Percentiles rank a stretch among this genome's conserved stretches.
These are phyloP conservation scores for Tardiomyces depauwii DNA, from an alignment of 1,139 yeast species.

Conservation along the genomic window DNA sequence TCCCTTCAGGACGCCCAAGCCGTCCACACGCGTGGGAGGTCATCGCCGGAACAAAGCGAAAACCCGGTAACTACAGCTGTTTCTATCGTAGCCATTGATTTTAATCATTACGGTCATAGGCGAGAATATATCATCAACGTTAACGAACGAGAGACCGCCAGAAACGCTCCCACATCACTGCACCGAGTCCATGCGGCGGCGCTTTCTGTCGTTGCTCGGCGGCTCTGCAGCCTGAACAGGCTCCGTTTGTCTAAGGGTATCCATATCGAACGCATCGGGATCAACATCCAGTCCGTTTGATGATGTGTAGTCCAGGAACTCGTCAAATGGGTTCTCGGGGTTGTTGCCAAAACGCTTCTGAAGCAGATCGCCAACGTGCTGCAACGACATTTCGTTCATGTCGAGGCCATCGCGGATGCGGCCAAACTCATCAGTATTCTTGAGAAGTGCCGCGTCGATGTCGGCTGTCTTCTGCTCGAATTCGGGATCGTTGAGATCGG, in stretches of 20 bases:
- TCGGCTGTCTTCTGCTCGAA: background rate
- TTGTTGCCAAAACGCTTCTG: slow-evolving; percentile 2
- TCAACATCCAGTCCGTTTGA: background rate
- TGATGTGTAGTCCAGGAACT: background rate
- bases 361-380: slow-evolving; percentile 27
- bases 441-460: slow-evolving; percentile 4
- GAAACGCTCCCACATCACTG: too few species aligned
- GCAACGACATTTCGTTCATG: slow-evolving; percentile 21
- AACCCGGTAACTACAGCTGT: background rate
- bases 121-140: background rate
- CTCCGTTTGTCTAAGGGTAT: background rate
- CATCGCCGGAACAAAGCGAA: too few species aligned
- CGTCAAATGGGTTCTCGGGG: background rate
- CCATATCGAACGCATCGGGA: background rate
- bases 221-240: background rate
- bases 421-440: slow-evolving; percentile 15
- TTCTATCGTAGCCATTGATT: background rate
- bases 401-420: slow-evolving; percentile 19
- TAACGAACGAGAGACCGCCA: too few species aligned
- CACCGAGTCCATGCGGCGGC: background rate
- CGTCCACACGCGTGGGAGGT: too few species aligned
- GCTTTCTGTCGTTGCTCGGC: background rate
- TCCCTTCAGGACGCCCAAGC: too few species aligned
- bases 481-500: slow-evolving; percentile 1
- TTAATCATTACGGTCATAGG: background rate